Conservation (phyloP, 306 rosid species). For the Quercus glauca region DNA sequence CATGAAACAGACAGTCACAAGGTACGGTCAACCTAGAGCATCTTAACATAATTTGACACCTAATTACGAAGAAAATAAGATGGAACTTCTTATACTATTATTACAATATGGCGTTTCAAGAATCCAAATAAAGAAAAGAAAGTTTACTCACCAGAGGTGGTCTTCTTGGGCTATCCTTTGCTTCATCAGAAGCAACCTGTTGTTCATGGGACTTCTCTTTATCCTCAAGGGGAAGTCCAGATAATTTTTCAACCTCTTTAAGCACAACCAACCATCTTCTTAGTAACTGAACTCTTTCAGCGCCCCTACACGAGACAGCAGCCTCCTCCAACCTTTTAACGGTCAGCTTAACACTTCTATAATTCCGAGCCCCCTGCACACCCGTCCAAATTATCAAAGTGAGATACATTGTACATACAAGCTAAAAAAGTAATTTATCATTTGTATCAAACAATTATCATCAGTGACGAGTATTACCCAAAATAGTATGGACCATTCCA, state of each 20-base stretch:
- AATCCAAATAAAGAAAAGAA: background rate
- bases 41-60: background rate
- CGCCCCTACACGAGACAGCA: conserved; percentile 68
- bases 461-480: background rate
- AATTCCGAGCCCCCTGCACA: conserved; percentile 62
- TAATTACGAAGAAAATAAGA: background rate
- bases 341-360: conserved; percentile 63
- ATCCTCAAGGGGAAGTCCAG: conserved; percentile 43
- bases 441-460: background rate
- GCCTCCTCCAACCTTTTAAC: conserved; percentile 85
- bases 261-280: conserved; percentile 86
- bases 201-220: conserved; percentile 58
- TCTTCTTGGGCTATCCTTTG: conserved; percentile 57
- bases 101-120: background rate
- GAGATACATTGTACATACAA: background rate
- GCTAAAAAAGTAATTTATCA: background rate
- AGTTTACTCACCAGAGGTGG: conserved; percentile 56
- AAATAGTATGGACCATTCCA: too few relatives aligned
- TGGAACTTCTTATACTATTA: background rate
- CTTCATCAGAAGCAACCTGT: conserved; percentile 53
- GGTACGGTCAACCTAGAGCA: background rate
- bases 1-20: background rate
- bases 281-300: conserved; percentile 74
- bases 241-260: conserved; percentile 60
- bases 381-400: background rate